Evolutionary conservation across 148 eudicot species (phyloP).

Genomic region (Rhododendron ovatum): DNA sequence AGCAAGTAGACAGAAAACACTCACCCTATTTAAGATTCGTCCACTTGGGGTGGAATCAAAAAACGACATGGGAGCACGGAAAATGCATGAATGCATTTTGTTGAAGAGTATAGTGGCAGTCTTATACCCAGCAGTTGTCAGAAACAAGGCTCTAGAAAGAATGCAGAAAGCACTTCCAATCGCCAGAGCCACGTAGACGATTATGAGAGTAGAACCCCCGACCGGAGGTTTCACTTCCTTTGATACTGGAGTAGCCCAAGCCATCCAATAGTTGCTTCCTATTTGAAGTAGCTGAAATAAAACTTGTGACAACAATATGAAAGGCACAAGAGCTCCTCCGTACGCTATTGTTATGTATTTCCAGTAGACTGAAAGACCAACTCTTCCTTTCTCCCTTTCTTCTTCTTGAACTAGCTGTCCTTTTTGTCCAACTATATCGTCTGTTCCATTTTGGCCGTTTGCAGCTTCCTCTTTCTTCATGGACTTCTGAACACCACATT

Average conservation of each 20-base stretch:
- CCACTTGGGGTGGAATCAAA: slow-evolving; percentile 69
- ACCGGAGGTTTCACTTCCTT: slow-evolving; percentile 35
- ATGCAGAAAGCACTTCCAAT: slow-evolving; percentile 49
- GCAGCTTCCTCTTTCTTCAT: slow-evolving; percentile 16
- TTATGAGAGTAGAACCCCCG: slow-evolving; percentile 30
- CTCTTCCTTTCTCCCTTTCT: slow-evolving; percentile 62
- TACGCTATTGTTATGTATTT: slow-evolving; percentile 53
- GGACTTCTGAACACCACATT: neutral
- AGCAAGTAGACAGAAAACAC: neutral
- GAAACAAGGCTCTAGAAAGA: slow-evolving; percentile 37
- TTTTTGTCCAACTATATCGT: slow-evolving; percentile 25
- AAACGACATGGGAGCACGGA: slow-evolving; percentile 70
- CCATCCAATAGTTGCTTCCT: slow-evolving; percentile 64
- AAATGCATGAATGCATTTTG: slow-evolving; percentile 52
- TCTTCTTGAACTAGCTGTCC: slow-evolving; percentile 63
- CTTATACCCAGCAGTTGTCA: slow-evolving; percentile 39
- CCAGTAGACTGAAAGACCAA: slow-evolving; percentile 54
- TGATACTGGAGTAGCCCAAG: slow-evolving; percentile 61
- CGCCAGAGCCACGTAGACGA: slow-evolving; percentile 45
- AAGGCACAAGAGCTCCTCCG: slow-evolving; percentile 52
- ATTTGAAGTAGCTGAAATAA: slow-evolving; percentile 51
- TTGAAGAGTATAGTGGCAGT: slow-evolving; percentile 53
- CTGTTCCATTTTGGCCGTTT: slow-evolving; percentile 17
- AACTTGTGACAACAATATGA: slow-evolving; percentile 42
- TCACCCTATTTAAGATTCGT: slow-evolving; percentile 51